Conservation (phyloP, 2,329 filamentous ascomycete genomes). For the Tolypocladium guangdongense region DNA sequence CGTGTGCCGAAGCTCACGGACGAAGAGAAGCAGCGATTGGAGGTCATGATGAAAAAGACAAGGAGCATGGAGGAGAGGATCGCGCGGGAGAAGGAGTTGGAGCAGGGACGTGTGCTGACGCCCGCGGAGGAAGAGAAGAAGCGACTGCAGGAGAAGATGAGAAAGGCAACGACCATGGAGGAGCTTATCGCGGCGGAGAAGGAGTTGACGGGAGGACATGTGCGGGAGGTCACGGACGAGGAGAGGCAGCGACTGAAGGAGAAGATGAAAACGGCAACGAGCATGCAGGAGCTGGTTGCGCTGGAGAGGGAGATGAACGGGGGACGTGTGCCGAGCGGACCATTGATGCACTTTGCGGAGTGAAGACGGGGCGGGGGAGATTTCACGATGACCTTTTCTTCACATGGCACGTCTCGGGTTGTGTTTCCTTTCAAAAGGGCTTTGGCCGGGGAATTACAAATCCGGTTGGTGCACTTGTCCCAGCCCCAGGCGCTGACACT, state of each 20-base stretch:
- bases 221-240: slow-evolving; percentile 76
- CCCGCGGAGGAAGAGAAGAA: no score
- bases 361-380: slow-evolving; percentile 18
- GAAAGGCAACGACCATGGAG: no score
- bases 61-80: no score
- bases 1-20: no score
- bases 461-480: background rate
- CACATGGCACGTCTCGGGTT: background rate
- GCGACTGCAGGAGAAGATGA: no score
- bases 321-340: slow-evolving; percentile 67
- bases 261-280: slow-evolving; percentile 80
- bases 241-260: slow-evolving; percentile 80
- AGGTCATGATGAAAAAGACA: no score
- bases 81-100: no score
- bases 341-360: no score
- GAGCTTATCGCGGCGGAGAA: no score
- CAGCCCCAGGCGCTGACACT: background rate
- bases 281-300: slow-evolving; percentile 77
- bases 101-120: no score
- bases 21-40: no score
- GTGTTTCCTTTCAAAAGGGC: background rate
- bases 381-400: background rate
- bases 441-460: background rate
- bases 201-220: no score
- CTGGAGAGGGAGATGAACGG: slow-evolving; percentile 90